These are phyloP conservation scores for Clonostachys rhizophaga DNA, from an alignment of 2,329 filamentous ascomycete genomes.

Conservation along the genomic window DNA sequence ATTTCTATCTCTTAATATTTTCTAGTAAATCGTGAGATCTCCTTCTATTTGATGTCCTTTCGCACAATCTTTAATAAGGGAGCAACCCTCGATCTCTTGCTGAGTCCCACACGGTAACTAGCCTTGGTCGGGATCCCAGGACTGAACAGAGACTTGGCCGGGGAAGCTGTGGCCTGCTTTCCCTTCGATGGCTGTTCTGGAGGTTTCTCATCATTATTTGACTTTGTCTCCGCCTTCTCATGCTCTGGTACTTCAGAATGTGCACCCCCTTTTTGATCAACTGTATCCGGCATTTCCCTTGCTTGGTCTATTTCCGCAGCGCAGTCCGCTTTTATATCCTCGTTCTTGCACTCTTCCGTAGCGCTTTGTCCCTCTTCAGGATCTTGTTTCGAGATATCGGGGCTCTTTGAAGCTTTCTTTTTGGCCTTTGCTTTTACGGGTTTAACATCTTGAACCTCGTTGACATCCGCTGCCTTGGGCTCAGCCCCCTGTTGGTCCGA, in stretches of 20 bases:
- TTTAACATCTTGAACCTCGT: background rate
- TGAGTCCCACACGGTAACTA: slow-evolving; percentile 44
- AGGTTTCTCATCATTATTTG: background rate
- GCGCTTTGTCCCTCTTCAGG: too few relatives aligned
- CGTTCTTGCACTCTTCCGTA: too few relatives aligned
- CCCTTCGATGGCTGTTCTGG: too few relatives aligned
- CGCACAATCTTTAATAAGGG: slow-evolving; percentile 44
- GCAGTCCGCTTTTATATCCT: too few relatives aligned
- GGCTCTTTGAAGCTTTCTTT: too few relatives aligned
- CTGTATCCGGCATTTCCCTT: slow-evolving; percentile 2
- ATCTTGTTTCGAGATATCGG: too few relatives aligned
- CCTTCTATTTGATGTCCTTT: slow-evolving; percentile 16
- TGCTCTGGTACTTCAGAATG: slow-evolving; percentile 3
- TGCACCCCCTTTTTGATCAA: slow-evolving; percentile 1
- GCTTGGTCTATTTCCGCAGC: background rate
- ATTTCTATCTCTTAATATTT: too few relatives aligned
- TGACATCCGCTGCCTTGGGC: background rate
- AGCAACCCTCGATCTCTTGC: slow-evolving; percentile 43
- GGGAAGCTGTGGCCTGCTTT: background rate
- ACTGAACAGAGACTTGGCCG: slow-evolving; percentile 2
- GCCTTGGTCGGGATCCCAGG: slow-evolving; percentile 22
- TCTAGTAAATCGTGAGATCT: too few relatives aligned
- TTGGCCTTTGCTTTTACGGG: too few relatives aligned
- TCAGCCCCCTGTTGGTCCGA: slow-evolving; percentile 10
- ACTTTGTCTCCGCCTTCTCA: slow-evolving; percentile 5